Conservation (phyloP, 805 yeast species). For the Lipomyces starkeyi region DNA sequence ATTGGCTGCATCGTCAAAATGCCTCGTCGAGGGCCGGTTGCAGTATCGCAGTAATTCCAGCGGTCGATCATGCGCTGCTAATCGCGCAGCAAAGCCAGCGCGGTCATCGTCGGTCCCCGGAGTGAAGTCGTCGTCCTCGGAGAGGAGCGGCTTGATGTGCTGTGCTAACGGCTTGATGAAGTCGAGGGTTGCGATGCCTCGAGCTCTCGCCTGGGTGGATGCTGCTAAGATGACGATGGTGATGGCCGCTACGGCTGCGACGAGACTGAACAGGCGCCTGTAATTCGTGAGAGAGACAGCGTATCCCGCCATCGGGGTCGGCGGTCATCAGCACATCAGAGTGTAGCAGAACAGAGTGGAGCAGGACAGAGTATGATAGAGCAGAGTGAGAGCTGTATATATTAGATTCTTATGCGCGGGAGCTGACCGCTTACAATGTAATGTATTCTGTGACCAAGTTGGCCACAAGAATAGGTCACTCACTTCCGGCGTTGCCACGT, state of each 20-base stretch:
- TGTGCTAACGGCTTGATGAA: neutral
- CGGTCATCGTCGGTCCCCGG: neutral
- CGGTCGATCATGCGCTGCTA: neutral
- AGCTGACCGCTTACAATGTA: too few relatives aligned
- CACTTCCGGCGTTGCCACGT: too few relatives aligned
- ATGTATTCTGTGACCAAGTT: too few relatives aligned
- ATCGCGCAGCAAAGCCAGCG: neutral
- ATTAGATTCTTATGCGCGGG: too few relatives aligned
- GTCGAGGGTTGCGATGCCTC: neutral
- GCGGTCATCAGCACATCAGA: too few relatives aligned
- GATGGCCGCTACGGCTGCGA: neutral
- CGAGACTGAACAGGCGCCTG: neutral
- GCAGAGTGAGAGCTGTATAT: too few relatives aligned
- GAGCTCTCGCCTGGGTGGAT: neutral
- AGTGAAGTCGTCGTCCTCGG: neutral
- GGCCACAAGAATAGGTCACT: too few relatives aligned
- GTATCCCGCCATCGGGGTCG: too few relatives aligned
- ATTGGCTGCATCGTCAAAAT: constrained; percentile 12
- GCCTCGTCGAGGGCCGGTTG: neutral
- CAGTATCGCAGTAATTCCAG: constrained; percentile 2
- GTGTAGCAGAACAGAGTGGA: too few relatives aligned
- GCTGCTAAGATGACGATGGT: neutral
- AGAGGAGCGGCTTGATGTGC: neutral
- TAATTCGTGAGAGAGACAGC: neutral
- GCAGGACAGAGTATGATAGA: too few relatives aligned